Conservation (phyloP, 139 green algal genomes). For the Eudorina sp. region DNA sequence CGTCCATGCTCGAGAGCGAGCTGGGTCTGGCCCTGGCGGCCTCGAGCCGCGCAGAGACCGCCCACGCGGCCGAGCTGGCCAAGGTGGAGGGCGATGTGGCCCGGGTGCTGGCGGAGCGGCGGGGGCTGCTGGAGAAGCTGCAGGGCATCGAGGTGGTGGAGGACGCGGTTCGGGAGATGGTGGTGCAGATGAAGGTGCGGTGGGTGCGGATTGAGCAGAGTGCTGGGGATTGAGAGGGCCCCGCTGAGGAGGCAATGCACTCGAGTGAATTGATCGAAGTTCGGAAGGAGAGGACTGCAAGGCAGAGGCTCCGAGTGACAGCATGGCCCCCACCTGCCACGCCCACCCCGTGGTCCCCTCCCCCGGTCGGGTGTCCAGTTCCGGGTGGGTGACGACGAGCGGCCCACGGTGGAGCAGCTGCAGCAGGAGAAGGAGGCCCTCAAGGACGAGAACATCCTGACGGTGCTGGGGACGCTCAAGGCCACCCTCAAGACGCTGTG, state of each 20-base stretch:
- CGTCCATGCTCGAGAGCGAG: slow-evolving; percentile 53
- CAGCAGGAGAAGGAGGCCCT: slow-evolving; percentile 64
- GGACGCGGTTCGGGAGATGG: slow-evolving; percentile 66
- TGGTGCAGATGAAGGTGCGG: slow-evolving; percentile 68
- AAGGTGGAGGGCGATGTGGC: slow-evolving; percentile 62
- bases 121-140: slow-evolving; percentile 58
- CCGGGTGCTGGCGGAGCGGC: slow-evolving; percentile 57
- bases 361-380: slow-evolving; percentile 21
- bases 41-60: slow-evolving; percentile 42
- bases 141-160: slow-evolving; percentile 65
- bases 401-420: slow-evolving; percentile 47
- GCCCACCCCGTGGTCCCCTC: background rate
- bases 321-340: background rate
- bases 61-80: slow-evolving; percentile 55
- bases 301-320: too few relatives aligned
- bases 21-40: slow-evolving; percentile 53
- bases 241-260: too few relatives aligned
- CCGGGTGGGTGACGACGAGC: slow-evolving; percentile 44
- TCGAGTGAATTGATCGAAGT: too few relatives aligned
- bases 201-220: too few relatives aligned
- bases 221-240: too few relatives aligned
- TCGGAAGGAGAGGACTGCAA: too few relatives aligned
- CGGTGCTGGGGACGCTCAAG: slow-evolving; percentile 64
- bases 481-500: slow-evolving; percentile 67
- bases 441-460: slow-evolving; percentile 60